Evolutionary conservation across 2,329 filamentous ascomycete genomes (phyloP), one percentile per base, ranked within the genome.

Genomic region (Raffaelea albimanens): DNA sequence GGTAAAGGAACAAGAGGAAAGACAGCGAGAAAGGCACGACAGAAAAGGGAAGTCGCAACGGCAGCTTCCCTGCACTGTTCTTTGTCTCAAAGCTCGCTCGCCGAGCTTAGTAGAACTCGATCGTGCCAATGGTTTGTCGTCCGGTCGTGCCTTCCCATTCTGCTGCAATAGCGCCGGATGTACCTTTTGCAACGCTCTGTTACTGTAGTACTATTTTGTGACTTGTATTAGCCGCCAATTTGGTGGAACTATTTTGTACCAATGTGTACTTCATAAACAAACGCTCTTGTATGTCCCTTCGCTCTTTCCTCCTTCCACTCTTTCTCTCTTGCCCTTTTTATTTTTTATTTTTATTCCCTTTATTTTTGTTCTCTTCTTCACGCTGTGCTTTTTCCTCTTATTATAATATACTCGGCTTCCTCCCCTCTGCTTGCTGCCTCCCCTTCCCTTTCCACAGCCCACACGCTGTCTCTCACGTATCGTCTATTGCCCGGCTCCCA

Each of bases 351-450:
- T 42, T 45, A 18, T 46, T 40, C 23, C 38, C 43, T 45, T 34
- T 45, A 40, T 46, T 48, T 43, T 20, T 23, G 21, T 39, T n/a
- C 20, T 44, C 31, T 19, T 43, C 25, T 36, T 36, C 20, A 31
- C 33, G 45, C 23, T 20, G n/a, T 29, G 25, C 13, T 7, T 29
- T 29, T 47, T 38, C 40, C 41, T 46, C 46, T 21, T 36, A 51
- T 52, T 48, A 50, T 51, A 53, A 52, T 52, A 48, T 56, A 45
- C 51, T 51, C 50, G 48, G 52, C 52, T 51, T 52, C 50, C 51
- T 56, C 38, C 46, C 20, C 23, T 25, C 40, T 50, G 45, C 31
- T 40, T 29, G 38, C 21, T 33, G 51, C 49, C 46, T 52, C 45
- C 54, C 57, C 55, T 55, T 51, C 46, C 44, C 45, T 53, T 46